Conservation (phyloP, 2,329 filamentous ascomycete genomes). For the Scopulariopsis brevicaulis region DNA sequence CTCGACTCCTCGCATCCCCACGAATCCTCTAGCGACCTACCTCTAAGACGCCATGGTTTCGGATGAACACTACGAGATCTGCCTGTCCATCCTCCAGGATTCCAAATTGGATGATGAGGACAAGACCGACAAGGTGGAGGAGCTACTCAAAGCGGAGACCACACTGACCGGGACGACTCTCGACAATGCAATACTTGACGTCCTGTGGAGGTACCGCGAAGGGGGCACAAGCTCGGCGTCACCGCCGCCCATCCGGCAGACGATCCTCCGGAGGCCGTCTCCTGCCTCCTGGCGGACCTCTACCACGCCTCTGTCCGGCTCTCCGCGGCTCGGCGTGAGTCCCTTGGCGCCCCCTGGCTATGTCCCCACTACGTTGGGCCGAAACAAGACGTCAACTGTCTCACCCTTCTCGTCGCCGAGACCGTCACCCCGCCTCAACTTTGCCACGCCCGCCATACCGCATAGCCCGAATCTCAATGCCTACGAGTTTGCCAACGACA, state of each 20-base stretch:
- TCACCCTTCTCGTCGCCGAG: conserved; percentile 92
- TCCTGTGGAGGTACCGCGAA: conserved; percentile 76
- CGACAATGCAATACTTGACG: conserved; percentile 84
- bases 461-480: conserved; percentile 90
- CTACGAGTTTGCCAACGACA: conserved; percentile 83
- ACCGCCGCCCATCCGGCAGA: conserved; percentile 77
- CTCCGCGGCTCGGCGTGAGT: conserved; percentile 69
- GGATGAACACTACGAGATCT: conserved; percentile 86
- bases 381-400: conserved; percentile 65
- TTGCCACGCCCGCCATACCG: conserved; percentile 81
- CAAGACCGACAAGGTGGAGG: conserved; percentile 84
- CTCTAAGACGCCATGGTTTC: conserved; percentile 58
- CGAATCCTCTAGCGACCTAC: not conserved
- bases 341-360: conserved; percentile 80
- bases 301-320: conserved; percentile 70
- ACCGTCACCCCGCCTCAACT: conserved; percentile 80
- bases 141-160: conserved; percentile 70
- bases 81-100: conserved; percentile 79
- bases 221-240: conserved; percentile 54
- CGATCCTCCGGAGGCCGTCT: conserved; percentile 79
- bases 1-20: not conserved
- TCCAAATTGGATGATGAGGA: conserved; percentile 80
- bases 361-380: conserved; percentile 60
- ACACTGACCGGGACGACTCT: conserved; percentile 63
- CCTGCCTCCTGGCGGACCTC: conserved; percentile 87